Conservation (phyloP, 257 asterid genomes). For the Thymus quinquecostatus region DNA sequence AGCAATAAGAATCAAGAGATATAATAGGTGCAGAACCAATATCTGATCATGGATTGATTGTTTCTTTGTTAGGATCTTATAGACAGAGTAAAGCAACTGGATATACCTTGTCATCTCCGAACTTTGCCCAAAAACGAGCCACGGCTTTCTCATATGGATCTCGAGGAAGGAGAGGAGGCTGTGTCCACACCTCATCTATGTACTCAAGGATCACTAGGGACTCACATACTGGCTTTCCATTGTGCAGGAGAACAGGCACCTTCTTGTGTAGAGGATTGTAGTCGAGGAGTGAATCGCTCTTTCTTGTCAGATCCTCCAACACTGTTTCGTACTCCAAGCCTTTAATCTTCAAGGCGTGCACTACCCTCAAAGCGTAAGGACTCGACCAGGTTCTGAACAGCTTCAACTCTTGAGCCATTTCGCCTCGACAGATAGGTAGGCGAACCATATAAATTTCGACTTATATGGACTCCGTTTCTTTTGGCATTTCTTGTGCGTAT, state of each 20-base stretch:
- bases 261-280: slow-evolving; percentile 64
- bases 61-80: neutral
- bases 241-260: slow-evolving; percentile 72
- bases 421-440: slow-evolving; percentile 7
- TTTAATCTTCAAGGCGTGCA: slow-evolving; percentile 62
- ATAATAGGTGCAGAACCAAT: neutral
- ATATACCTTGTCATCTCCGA: slow-evolving; percentile 66
- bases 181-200: slow-evolving; percentile 71
- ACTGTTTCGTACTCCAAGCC: slow-evolving; percentile 53
- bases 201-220: slow-evolving; percentile 79
- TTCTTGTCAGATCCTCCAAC: slow-evolving; percentile 55
- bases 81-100: slow-evolving; percentile 1
- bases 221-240: slow-evolving; percentile 68
- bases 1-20: neutral
- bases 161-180: slow-evolving; percentile 58
- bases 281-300: slow-evolving; percentile 58
- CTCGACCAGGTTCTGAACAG: slow-evolving; percentile 80
- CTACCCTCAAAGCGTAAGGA: slow-evolving; percentile 52
- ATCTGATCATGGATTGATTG: neutral
- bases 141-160: slow-evolving; percentile 66
- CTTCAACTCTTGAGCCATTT: slow-evolving; percentile 71
- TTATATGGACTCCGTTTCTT: neutral
- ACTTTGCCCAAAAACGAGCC: slow-evolving; percentile 78
- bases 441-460: slow-evolving; percentile 2
- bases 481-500: neutral